Conservation (phyloP, 441 rosid genomes). For the Biscutella laevigata region DNA sequence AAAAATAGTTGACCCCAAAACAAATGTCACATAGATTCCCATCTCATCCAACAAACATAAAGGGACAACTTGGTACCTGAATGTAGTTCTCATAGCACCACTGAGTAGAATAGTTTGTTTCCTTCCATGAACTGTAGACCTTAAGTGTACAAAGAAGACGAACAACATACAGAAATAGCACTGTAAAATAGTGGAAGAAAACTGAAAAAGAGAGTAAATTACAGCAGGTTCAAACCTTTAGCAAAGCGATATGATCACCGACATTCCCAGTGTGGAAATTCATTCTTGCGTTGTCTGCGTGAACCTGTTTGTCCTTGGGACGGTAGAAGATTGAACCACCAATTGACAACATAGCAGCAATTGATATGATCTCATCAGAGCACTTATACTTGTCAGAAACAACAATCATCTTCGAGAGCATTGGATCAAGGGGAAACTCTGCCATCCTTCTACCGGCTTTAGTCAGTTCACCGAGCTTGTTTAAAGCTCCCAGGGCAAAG, state of each 20-base stretch:
- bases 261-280: conserved; percentile 91
- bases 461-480: conserved; percentile 87
- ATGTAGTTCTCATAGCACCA: conserved; percentile 99
- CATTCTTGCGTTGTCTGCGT: conserved; percentile 92
- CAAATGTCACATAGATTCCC: conserved; percentile 4
- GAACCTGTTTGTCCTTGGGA: conserved; percentile 94
- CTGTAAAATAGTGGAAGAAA: neutral
- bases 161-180: conserved; percentile 4
- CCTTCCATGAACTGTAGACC: conserved; percentile 96
- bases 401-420: conserved; percentile 85
- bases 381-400: conserved; percentile 91
- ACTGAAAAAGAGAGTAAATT: no score
- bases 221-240: conserved; percentile 55
- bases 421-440: conserved; percentile 93
- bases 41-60: neutral
- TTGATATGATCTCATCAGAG: conserved; percentile 82
- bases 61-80: conserved; percentile 45
- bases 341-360: conserved; percentile 91
- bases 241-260: conserved; percentile 90
- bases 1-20: neutral
- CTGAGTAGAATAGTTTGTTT: conserved; percentile 87
- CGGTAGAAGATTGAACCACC: conserved; percentile 97
- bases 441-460: conserved; percentile 96
- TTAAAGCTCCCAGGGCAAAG: conserved; percentile 81
- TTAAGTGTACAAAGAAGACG: conserved; percentile 21